Evolutionary conservation across 2,329 filamentous ascomycete genomes (phyloP).

Genomic region (Xylaria sp.): DNA sequence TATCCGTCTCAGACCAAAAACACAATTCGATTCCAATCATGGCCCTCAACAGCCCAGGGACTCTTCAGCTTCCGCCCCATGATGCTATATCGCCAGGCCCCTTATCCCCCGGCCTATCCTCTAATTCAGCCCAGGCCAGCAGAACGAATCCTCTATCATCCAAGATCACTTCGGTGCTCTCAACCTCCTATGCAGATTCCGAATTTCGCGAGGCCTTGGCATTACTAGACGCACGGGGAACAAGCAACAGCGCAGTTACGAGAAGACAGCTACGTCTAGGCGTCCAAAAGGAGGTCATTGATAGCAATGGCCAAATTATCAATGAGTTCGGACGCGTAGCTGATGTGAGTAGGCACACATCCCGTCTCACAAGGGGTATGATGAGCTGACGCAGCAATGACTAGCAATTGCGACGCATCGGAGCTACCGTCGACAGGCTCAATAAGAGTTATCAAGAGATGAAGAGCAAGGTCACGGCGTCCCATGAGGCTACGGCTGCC

Average conservation of each 20-base stretch:
- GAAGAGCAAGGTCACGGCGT: conserved; percentile 75
- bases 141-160: conserved; percentile 73
- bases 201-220: conserved; percentile 86
- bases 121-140: conserved; percentile 40
- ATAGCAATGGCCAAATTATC: conserved; percentile 89
- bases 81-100: conserved; percentile 38
- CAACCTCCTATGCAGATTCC: conserved; percentile 88
- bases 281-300: conserved; percentile 89
- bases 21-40: conserved; percentile 19
- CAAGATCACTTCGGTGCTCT: conserved; percentile 84
- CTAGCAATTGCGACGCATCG: conserved; percentile 83
- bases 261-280: conserved; percentile 80
- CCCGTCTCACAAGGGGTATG: not conserved
- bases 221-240: conserved; percentile 73
- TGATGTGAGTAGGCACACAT: conserved; percentile 50
- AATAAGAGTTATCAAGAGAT: conserved; percentile 83
- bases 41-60: conserved; percentile 39
- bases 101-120: conserved; percentile 42
- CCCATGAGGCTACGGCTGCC: conserved; percentile 74
- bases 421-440: conserved; percentile 74
- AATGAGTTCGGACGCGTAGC: conserved; percentile 87
- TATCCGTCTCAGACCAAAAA: not conserved
- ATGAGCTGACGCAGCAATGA: conserved; percentile 14
- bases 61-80: conserved; percentile 36
- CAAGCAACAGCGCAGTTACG: conserved; percentile 77